Percentiles rank a stretch among this genome's conserved stretches.
Conservation (phyloP, 2,329 filamentous ascomycete genomes). For the Cryphonectria nitschkei region DNA sequence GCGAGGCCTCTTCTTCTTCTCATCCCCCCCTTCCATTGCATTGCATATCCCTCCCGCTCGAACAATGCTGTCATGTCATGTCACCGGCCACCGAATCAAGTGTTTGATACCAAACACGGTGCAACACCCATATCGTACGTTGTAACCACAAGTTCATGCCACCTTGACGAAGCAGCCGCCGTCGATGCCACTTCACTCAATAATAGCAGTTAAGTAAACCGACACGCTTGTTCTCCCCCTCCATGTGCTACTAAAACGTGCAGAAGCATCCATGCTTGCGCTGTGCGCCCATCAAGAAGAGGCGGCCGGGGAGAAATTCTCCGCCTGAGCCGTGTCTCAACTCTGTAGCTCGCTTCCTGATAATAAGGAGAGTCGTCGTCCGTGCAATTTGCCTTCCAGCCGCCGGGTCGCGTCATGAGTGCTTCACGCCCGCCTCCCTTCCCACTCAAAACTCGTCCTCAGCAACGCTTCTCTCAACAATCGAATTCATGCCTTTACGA, state of each 20-base stretch:
- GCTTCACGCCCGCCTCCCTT: not conserved
- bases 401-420: not conserved
- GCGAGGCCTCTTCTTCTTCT: not conserved
- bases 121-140: not conserved
- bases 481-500: not conserved
- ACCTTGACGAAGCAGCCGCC: not conserved
- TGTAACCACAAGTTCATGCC: not conserved
- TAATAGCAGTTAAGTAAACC: not conserved
- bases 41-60: not conserved
- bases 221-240: not conserved
- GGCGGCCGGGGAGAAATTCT: constrained; percentile 14
- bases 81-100: not conserved
- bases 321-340: constrained; percentile 14
- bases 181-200: not conserved
- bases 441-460: not conserved
- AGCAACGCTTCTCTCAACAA: not conserved
- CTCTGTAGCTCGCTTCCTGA: not conserved
- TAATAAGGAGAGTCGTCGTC: not conserved
- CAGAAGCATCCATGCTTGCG: not conserved
- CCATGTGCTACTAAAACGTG: not conserved
- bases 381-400: not conserved
- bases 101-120: not conserved
- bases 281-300: constrained; percentile 7
- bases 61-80: not conserved
- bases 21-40: not conserved